phyloP scores from a whole-genome alignment of 2,329 filamentous ascomycete genomes.

The Magnaporthiopsis poae region DNA sequence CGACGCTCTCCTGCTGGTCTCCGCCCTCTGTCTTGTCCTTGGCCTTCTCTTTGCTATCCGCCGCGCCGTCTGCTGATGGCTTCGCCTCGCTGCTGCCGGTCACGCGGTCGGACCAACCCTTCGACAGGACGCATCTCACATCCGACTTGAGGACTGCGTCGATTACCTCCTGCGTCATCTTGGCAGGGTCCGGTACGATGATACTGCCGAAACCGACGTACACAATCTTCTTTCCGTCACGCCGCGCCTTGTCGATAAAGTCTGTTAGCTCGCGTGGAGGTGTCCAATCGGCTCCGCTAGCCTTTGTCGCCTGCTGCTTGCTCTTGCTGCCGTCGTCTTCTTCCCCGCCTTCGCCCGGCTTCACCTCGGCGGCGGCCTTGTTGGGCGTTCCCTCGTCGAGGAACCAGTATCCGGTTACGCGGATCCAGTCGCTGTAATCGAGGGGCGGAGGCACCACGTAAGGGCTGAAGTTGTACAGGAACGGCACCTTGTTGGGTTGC shows the following conservation, averaged over 20 bases:
- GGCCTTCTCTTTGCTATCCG: slow-evolving; percentile 34
- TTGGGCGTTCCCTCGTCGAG: slow-evolving; percentile 53
- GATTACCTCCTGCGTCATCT: slow-evolving; percentile 84
- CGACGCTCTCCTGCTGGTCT: slow-evolving; percentile 3
- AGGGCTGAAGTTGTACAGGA: slow-evolving; percentile 93
- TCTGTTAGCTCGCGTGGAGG: slow-evolving; percentile 65
- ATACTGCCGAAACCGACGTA: slow-evolving; percentile 97
- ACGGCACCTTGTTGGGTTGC: slow-evolving; percentile 95
- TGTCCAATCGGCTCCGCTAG: slow-evolving; percentile 40
- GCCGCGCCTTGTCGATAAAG: slow-evolving; percentile 76
- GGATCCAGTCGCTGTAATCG: slow-evolving; percentile 96
- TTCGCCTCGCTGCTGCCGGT: slow-evolving; percentile 5
- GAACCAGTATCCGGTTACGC: slow-evolving; percentile 97
- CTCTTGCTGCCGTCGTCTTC: background rate
- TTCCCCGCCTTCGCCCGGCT: background rate
- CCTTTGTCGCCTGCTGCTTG: background rate
- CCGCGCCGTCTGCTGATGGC: background rate
- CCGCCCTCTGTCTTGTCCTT: slow-evolving; percentile 40
- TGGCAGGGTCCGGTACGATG: slow-evolving; percentile 78
- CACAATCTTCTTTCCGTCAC: slow-evolving; percentile 80
- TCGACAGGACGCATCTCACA: slow-evolving; percentile 86
- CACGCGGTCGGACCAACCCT: slow-evolving; percentile 86
- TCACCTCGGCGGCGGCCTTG: slow-evolving; percentile 3
- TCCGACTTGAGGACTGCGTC: slow-evolving; percentile 85
- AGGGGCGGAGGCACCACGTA: slow-evolving; percentile 87